Base-by-base conservation (phyloP, 495 filamentous ascomycete species). In the Xylaria bambusicola region DNA sequence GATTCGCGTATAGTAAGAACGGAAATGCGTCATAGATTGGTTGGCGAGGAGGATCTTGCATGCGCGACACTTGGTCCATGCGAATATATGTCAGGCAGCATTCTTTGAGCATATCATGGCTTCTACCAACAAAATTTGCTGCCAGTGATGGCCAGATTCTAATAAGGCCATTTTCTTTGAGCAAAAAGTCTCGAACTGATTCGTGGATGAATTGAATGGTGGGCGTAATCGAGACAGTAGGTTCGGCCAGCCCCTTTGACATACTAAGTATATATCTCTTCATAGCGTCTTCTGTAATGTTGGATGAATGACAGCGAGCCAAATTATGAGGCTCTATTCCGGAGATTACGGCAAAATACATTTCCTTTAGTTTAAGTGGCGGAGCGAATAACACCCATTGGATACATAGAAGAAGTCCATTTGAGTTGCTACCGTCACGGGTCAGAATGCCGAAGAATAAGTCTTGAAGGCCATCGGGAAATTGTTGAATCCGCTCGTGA, bases 201-300 rank as follows among this genome's bases (percentile, higher is more conserved):
- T 77, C 74, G 51, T 79, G 75, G 24, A 77, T 77, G 50, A 79
- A 77, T 29, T 77, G 75, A 8, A 75, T 71, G 3, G 51, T 70
- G 17, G 66, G 42, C 0, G 24, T 24, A 20, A 60, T 60, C 1
- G 41, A 45, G 44, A 58, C 65, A 1, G 71, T 70, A 21, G 68
- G 24, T 62, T 77, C 73, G 1, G 63, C 71, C 17, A 75, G 66
- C 0, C 74, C 73, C 49, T 75, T 77, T 1, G 75, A 77, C 3
- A 53, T 67, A 40, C 51, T 61, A 0, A 69, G 62, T 10, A 76
- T 69, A 38, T 67, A 76, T 24, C 47, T 64, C 26, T 61, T 15
- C 15, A 71, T 68, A 3, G 9, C 48, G 0, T 64, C 49, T 0
- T 1, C 1, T n/a, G 53, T 21, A 10, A 49, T 38, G 15, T 7